phyloP scores from a whole-genome alignment of 202 grass and related monocot genomes.

The Brachypodium distachyon region DNA sequence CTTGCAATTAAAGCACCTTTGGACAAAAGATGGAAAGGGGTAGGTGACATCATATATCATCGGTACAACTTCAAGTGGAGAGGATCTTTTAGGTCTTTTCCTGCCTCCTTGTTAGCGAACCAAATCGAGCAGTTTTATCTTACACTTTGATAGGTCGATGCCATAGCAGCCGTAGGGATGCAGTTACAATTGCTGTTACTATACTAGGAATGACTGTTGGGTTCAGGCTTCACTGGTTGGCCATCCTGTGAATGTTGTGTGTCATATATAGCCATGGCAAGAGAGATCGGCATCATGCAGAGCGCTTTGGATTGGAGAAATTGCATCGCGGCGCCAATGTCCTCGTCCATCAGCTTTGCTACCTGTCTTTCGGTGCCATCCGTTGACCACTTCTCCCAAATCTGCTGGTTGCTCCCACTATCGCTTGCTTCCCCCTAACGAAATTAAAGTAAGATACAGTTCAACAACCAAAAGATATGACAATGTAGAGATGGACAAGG shows the following conservation, averaged over 20 bases:
- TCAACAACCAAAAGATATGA: constrained; percentile 41
- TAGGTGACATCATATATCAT: constrained; percentile 73
- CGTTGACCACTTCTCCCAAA: constrained; percentile 99
- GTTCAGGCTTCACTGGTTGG: constrained; percentile 82
- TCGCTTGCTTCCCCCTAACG: constrained; percentile 81
- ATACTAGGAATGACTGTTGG: constrained; percentile 78
- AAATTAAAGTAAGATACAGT: constrained; percentile 51
- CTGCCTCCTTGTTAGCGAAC: constrained; percentile 54
- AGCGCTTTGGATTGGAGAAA: constrained; percentile 97
- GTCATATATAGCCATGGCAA: constrained; percentile 96
- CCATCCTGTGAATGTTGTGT: constrained; percentile 60
- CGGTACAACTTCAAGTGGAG: constrained; percentile 43
- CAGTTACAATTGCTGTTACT: constrained; percentile 28
- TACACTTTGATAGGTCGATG: constrained; percentile 28
- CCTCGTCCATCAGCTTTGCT: constrained; percentile 92
- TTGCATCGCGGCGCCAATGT: constrained; percentile 92
- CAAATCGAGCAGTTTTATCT: constrained; percentile 33
- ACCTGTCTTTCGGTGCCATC: constrained; percentile 95
- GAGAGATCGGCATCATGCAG: constrained; percentile 98
- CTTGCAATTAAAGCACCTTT: constrained; percentile 49
- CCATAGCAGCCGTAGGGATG: constrained; percentile 23
- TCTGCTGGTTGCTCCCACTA: constrained; percentile 77
- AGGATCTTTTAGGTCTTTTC: constrained; percentile 70
- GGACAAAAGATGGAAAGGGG: constrained; percentile 48
- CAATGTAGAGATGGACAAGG: constrained; percentile 15